Evolutionary conservation across 2,329 filamentous ascomycete species (phyloP).

Genomic region (Aspergillus vadensis): DNA sequence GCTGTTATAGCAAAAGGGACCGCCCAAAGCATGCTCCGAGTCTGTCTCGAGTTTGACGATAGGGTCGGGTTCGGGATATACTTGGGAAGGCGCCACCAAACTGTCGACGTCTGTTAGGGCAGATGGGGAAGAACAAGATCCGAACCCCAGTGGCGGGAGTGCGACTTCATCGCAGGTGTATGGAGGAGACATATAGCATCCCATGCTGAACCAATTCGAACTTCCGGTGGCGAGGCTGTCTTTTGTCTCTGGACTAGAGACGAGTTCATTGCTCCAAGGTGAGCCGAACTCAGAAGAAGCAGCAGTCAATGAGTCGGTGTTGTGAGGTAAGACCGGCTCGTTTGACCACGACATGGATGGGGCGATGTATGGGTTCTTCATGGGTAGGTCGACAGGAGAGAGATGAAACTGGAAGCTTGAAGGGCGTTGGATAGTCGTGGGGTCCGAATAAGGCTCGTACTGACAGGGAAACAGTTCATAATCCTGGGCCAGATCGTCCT

Average conservation of each 20-base stretch:
- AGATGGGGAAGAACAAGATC: constrained; percentile 21
- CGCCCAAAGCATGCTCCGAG: background rate
- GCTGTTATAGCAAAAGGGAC: background rate
- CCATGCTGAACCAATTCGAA: constrained; percentile 19
- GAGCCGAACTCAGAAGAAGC: constrained; percentile 12
- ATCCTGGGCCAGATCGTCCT: constrained; percentile 7
- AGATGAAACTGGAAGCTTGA: background rate
- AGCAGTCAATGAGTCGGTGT: background rate
- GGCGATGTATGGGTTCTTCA: constrained; percentile 3
- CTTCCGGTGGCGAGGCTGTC: constrained; percentile 28
- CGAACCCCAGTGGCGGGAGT: constrained; percentile 12
- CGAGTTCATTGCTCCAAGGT: constrained; percentile 25
- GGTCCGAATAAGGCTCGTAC: constrained; percentile 5
- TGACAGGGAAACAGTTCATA: constrained; percentile 7
- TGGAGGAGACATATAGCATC: constrained; percentile 24
- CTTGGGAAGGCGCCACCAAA: constrained; percentile 12
- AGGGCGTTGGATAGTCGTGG: constrained; percentile 6
- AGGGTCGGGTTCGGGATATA: constrained; percentile 25
- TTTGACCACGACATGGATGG: background rate
- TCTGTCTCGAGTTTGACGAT: constrained; percentile 17
- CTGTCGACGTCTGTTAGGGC: constrained; percentile 15
- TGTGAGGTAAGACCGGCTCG: background rate
- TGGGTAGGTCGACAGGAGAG: background rate
- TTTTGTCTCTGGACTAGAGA: constrained; percentile 24
- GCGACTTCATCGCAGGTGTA: constrained; percentile 23